A percentile compares a stretch with the other conserved stretches of the same genome.
phyloP scores from a whole-genome alignment of 2,329 filamentous ascomycete genomes.

The Lachnellula suecica region DNA sequence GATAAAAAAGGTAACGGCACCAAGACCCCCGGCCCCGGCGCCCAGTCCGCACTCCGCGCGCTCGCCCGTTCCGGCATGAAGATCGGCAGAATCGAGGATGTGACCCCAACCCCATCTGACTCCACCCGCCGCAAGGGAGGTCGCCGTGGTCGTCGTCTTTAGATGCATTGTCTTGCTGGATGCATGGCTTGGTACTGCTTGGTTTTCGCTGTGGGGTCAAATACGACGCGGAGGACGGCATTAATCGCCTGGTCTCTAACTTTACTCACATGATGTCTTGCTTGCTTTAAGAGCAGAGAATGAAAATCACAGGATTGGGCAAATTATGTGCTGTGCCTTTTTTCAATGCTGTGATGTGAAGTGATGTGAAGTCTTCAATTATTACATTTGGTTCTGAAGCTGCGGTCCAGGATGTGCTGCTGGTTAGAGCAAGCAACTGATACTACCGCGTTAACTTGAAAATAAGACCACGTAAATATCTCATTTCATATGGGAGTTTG shows the following conservation, averaged over 20 bases:
- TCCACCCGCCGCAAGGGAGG: slow-evolving; percentile 99
- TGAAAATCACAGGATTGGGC: slow-evolving; percentile 25
- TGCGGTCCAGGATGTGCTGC: too few relatives aligned
- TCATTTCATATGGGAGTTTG: too few relatives aligned
- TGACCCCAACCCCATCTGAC: slow-evolving; percentile 98
- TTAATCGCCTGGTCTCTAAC: slow-evolving; percentile 62
- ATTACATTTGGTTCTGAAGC: too few relatives aligned
- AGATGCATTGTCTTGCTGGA: slow-evolving; percentile 43
- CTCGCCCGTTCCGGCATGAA: slow-evolving; percentile 99
- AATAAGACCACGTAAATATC: too few relatives aligned
- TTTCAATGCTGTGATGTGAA: neutral
- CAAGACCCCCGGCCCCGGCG: slow-evolving; percentile 99
- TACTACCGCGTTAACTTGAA: neutral
- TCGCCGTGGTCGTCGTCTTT: slow-evolving; percentile 99
- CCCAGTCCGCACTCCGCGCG: slow-evolving; percentile 97
- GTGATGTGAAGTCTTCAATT: neutral
- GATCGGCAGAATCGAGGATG: slow-evolving; percentile 99
- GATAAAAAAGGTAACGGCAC: slow-evolving; percentile 78
- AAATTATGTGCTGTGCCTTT: neutral
- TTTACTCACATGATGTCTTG: slow-evolving; percentile 47
- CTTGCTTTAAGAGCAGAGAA: slow-evolving; percentile 31
- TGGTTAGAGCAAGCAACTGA: too few relatives aligned
- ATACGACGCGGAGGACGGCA: slow-evolving; percentile 72
- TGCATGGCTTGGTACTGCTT: slow-evolving; percentile 28
- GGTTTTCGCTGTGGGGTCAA: slow-evolving; percentile 60